These are phyloP conservation scores for Hypoxylon sp. DNA, from an alignment of 2,329 filamentous ascomycete species.

Conservation along the genomic window DNA sequence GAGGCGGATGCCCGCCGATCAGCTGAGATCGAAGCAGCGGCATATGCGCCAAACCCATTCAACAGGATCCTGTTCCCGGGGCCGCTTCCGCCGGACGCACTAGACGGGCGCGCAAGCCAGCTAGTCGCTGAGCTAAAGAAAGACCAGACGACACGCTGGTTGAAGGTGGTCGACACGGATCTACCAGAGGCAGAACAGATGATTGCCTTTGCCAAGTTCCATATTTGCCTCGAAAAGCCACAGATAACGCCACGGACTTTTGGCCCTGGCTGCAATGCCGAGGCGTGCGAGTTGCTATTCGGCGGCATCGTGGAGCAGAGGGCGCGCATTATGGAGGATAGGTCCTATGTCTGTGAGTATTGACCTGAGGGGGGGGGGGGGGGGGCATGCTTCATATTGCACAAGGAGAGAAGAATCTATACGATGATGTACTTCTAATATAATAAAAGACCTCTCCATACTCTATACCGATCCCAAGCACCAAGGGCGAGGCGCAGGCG, in stretches of 20 bases:
- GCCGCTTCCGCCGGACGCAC: slow-evolving; percentile 47
- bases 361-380: neutral
- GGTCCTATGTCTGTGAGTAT: slow-evolving; percentile 50
- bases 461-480: slow-evolving; percentile 59
- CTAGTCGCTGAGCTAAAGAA: slow-evolving; percentile 42
- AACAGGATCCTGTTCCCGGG: slow-evolving; percentile 54
- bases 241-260: slow-evolving; percentile 39
- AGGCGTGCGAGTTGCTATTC: slow-evolving; percentile 53
- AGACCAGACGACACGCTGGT: slow-evolving; percentile 49
- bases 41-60: slow-evolving; percentile 54
- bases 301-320: slow-evolving; percentile 44
- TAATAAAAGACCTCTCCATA: slow-evolving; percentile 53
- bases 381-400: neutral
- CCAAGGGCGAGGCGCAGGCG: slow-evolving; percentile 57
- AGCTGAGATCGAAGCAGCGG: slow-evolving; percentile 55
- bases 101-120: slow-evolving; percentile 44
- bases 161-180: slow-evolving; percentile 54
- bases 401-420: neutral
- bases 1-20: slow-evolving; percentile 55
- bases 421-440: neutral
- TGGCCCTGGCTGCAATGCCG: slow-evolving; percentile 49
- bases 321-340: slow-evolving; percentile 41
- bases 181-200: slow-evolving; percentile 47
- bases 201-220: slow-evolving; percentile 54
- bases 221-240: slow-evolving; percentile 46